A percentile compares a stretch with the other conserved stretches of the same genome.
phyloP scores from a whole-genome alignment of 2,329 filamentous ascomycete species.

The Coniochaeta ligniaria region DNA sequence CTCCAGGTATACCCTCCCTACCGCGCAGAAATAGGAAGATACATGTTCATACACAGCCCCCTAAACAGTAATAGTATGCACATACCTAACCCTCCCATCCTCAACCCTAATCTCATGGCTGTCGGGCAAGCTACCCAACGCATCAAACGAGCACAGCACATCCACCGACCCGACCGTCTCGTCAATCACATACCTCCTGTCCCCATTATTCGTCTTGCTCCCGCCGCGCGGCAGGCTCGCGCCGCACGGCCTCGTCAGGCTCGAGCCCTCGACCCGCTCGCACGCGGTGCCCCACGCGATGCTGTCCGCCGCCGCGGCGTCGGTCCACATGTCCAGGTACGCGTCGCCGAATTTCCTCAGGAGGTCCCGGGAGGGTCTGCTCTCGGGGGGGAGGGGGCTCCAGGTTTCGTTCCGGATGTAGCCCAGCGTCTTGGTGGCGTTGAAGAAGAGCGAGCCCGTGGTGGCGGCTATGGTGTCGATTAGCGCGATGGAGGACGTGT shows the following conservation, averaged over 20 bases:
- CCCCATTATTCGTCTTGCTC: neutral
- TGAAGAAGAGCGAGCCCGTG: slow-evolving; percentile 24
- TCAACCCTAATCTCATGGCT: slow-evolving; percentile 11
- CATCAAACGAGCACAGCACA: slow-evolving; percentile 4
- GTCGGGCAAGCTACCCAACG: slow-evolving; percentile 6
- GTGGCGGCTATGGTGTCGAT: slow-evolving; percentile 24
- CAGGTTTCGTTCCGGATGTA: slow-evolving; percentile 22
- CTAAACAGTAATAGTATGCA: slow-evolving; percentile 10
- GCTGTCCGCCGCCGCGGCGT: slow-evolving; percentile 16
- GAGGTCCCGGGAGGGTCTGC: slow-evolving; percentile 9
- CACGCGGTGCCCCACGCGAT: slow-evolving; percentile 28
- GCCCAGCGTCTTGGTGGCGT: slow-evolving; percentile 21
- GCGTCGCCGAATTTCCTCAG: slow-evolving; percentile 22
- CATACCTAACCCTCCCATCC: slow-evolving; percentile 9
- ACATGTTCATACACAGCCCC: no score
- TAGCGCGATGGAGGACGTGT: slow-evolving; percentile 12
- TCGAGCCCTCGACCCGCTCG: slow-evolving; percentile 18
- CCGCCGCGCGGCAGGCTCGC: slow-evolving; percentile 21
- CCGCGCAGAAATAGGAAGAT: no score
- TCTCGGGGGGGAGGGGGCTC: slow-evolving; percentile 17
- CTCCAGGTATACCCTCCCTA: no score
- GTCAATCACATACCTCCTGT: slow-evolving; percentile 11
- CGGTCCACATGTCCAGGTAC: slow-evolving; percentile 25
- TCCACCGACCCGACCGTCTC: slow-evolving; percentile 8
- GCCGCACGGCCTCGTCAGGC: slow-evolving; percentile 21